Evolutionary conservation across 1,284 basidiomycete genomes (phyloP).

Genomic region (Ustilago trichophora): DNA sequence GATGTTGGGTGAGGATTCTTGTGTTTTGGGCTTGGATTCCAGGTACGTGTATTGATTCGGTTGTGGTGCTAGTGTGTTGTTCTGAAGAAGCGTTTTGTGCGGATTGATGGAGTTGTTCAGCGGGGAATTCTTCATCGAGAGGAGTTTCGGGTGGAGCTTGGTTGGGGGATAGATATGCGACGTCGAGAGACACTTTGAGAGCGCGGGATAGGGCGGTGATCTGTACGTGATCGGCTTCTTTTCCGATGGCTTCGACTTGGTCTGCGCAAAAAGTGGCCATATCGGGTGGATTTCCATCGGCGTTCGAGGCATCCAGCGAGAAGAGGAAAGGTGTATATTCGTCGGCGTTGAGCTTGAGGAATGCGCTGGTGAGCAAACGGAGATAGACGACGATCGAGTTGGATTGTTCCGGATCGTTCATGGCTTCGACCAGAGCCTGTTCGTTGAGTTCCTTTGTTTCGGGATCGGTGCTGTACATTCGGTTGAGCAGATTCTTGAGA

Average conservation of each 20-base stretch:
- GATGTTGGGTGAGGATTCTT: constrained; percentile 22
- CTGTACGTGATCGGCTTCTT: constrained; percentile 62
- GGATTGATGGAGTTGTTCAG: constrained; percentile 13
- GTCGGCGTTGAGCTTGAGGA: constrained; percentile 54
- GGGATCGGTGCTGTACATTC: constrained; percentile 49
- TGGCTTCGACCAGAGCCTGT: constrained; percentile 36
- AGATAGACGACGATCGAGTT: constrained; percentile 62
- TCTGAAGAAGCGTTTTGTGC: neutral
- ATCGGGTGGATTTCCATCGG: constrained; percentile 18
- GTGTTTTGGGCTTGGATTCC: constrained; percentile 23
- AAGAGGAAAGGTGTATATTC: constrained; percentile 60
- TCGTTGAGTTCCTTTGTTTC: constrained; percentile 45
- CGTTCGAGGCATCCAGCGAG: constrained; percentile 21
- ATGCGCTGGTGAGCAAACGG: constrained; percentile 51
- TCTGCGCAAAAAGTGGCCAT: constrained; percentile 56
- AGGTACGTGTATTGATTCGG: constrained; percentile 33
- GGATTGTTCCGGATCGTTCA: constrained; percentile 58
- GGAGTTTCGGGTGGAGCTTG: constrained; percentile 50
- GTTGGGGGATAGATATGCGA: constrained; percentile 53
- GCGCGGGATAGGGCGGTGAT: constrained; percentile 57
- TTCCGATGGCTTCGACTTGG: constrained; percentile 61
- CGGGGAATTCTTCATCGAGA: constrained; percentile 27
- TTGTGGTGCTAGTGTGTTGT: neutral
- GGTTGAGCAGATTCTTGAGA: constrained; percentile 36
- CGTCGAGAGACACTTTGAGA: constrained; percentile 54